Evolutionary conservation across 305 asterid species (phyloP).

Genomic region (Solanum hybrid): DNA sequence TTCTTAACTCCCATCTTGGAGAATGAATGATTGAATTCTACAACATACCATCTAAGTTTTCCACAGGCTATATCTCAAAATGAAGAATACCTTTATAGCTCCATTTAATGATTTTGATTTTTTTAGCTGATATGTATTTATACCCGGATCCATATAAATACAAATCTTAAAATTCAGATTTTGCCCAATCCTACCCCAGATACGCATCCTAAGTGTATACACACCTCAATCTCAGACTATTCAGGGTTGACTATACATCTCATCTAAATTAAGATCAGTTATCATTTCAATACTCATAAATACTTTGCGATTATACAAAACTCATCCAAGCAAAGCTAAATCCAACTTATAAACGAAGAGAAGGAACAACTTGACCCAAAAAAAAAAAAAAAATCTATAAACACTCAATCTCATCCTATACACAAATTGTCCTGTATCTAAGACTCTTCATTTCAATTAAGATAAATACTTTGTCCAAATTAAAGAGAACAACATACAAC

Average conservation of each 20-base stretch:
- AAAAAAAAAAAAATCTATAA: background rate
- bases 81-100: background rate
- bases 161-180: background rate
- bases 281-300: background rate
- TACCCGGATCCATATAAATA: background rate
- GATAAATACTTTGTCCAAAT: background rate
- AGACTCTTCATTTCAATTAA: background rate
- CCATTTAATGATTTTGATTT: background rate
- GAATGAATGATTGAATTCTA: background rate
- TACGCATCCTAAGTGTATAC: background rate
- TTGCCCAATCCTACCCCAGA: background rate
- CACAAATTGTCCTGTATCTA: background rate
- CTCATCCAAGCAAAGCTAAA: background rate
- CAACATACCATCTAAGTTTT: background rate
- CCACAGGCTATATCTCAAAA: background rate
- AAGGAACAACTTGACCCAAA: background rate
- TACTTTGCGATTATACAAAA: background rate
- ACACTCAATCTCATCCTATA: background rate
- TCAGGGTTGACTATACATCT: background rate
- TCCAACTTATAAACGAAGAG: background rate
- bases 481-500: background rate
- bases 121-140: background rate
- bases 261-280: background rate
- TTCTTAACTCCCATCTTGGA: background rate
- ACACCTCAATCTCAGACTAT: background rate